phyloP scores from a whole-genome alignment of 352 stramenopile genomes.

The Globisporangium splendens region DNA sequence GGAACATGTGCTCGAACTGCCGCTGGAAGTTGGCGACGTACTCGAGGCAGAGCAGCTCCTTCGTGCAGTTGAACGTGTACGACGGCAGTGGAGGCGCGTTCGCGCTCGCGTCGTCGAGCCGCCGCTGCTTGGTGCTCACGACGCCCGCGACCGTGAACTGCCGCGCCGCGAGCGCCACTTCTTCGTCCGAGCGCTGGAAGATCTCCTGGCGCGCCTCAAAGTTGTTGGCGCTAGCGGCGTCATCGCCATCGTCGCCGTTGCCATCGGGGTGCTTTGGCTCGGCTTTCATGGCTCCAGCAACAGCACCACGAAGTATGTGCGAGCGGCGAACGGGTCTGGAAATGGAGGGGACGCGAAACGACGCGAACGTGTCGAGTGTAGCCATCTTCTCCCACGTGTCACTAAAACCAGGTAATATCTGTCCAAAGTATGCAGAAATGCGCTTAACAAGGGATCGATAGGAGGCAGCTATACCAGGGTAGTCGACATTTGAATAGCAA shows the following conservation, averaged over 20 bases:
- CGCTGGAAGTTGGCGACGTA: constrained; percentile 90
- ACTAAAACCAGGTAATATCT: background rate
- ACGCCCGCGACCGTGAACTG: constrained; percentile 76
- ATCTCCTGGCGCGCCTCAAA: constrained; percentile 52
- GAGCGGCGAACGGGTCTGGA: background rate
- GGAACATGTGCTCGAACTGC: constrained; percentile 89
- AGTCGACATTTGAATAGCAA: too few relatives aligned
- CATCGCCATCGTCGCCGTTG: background rate
- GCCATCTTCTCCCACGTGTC: background rate
- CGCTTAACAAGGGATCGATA: too few relatives aligned
- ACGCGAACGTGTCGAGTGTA: constrained; percentile 16
- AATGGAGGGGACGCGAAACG: constrained; percentile 19
- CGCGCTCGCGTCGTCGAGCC: constrained; percentile 57
- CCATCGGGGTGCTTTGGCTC: constrained; percentile 39
- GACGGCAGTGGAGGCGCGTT: constrained; percentile 22
- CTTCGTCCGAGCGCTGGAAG: constrained; percentile 48
- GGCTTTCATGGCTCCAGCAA: constrained; percentile 34
- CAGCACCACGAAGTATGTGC: too few relatives aligned
- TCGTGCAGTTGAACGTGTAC: constrained; percentile 70
- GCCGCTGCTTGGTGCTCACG: constrained; percentile 79
- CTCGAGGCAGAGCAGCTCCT: constrained; percentile 92
- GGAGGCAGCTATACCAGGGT: too few relatives aligned
- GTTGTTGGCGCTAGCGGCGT: constrained; percentile 22
- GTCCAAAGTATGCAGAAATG: too few relatives aligned
- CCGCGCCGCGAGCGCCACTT: constrained; percentile 45